Conservation (phyloP, 2,329 filamentous ascomycete species). For the Keithomyces neogunnii region DNA sequence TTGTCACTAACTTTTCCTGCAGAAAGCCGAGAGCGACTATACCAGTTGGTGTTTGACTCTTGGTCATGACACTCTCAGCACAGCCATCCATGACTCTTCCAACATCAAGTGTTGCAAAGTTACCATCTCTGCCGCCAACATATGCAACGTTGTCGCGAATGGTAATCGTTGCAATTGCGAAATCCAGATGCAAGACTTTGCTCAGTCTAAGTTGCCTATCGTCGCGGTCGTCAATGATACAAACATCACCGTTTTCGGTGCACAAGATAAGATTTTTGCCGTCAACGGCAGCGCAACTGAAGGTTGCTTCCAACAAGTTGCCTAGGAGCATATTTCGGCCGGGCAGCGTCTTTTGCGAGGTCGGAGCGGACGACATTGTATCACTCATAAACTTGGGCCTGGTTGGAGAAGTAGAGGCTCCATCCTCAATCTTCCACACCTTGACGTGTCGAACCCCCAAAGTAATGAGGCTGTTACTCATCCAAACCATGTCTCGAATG, state of each 20-base stretch:
- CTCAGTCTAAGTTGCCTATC: slow-evolving; percentile 63
- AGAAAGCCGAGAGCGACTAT: slow-evolving; percentile 64
- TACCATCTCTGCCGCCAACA: slow-evolving; percentile 59
- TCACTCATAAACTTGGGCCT: slow-evolving; percentile 51
- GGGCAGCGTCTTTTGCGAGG: slow-evolving; percentile 54
- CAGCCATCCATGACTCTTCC: slow-evolving; percentile 36
- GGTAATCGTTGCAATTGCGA: slow-evolving; percentile 59
- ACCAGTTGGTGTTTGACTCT: slow-evolving; percentile 29
- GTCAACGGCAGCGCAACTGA: slow-evolving; percentile 70
- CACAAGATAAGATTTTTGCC: slow-evolving; percentile 72
- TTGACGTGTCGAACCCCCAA: slow-evolving; percentile 89
- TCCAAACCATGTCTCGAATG: slow-evolving; percentile 82
- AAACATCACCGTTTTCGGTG: slow-evolving; percentile 84
- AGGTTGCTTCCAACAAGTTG: slow-evolving; percentile 71
- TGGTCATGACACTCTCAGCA: slow-evolving; percentile 29
- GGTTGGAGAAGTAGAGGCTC: slow-evolving; percentile 47
- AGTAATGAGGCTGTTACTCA: slow-evolving; percentile 75
- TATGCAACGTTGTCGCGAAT: slow-evolving; percentile 52
- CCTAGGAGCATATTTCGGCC: slow-evolving; percentile 87
- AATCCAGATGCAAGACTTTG: slow-evolving; percentile 57
- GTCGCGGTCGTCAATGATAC: slow-evolving; percentile 65
- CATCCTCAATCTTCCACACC: slow-evolving; percentile 79
- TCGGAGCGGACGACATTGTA: slow-evolving; percentile 19
- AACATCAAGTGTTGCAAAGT: slow-evolving; percentile 46
- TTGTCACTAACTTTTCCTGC: slow-evolving; percentile 57